phyloP scores from a whole-genome alignment of 2,329 filamentous ascomycete species.

The Didymella pomorum region DNA sequence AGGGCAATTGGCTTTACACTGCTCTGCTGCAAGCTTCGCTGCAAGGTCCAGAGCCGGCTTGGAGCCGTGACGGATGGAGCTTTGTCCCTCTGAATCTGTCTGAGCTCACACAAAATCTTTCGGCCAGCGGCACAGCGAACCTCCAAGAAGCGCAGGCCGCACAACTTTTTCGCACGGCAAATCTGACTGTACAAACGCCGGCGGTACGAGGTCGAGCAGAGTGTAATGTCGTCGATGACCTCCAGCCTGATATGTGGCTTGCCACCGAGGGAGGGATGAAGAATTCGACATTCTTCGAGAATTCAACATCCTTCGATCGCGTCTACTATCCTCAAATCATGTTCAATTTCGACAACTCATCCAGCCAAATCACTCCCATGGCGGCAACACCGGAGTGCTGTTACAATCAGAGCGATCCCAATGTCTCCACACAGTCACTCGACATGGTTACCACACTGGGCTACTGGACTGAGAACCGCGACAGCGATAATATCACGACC shows the following conservation, averaged over 20 bases:
- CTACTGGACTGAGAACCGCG: neutral
- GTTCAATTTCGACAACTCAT: neutral
- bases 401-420: neutral
- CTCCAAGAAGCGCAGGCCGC: neutral
- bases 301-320: neutral
- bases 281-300: neutral
- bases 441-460: neutral
- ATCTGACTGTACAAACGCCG: neutral
- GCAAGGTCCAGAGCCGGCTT: neutral
- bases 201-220: neutral
- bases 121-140: neutral
- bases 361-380: neutral
- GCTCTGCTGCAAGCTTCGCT: neutral
- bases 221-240: neutral
- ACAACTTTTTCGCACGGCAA: neutral
- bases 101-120: neutral
- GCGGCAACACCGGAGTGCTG: neutral
- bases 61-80: neutral
- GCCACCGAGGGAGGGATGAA: neutral
- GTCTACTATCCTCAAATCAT: neutral
- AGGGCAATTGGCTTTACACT: neutral
- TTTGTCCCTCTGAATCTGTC: neutral
- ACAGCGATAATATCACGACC: neutral
- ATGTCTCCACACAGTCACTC: neutral
- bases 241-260: neutral